Conservation (phyloP, 139 green algal species). For the Trebouxia sp. region DNA sequence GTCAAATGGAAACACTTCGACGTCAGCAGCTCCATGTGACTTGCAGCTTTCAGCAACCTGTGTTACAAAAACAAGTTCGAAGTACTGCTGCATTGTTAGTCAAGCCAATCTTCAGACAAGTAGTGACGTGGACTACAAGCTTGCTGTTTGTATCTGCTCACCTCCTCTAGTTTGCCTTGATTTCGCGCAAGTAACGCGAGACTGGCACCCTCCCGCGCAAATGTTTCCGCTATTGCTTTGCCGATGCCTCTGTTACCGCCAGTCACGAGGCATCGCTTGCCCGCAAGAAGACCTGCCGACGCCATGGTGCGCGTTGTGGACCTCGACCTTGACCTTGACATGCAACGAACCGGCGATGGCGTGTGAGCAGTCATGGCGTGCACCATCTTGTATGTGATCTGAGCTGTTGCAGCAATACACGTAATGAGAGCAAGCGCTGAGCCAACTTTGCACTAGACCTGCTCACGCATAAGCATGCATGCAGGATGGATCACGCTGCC, state of each 20-base stretch:
- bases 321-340: neutral
- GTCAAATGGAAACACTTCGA: slow-evolving; percentile 13
- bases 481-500: too few relatives aligned
- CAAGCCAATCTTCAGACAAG: neutral
- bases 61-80: neutral
- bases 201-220: slow-evolving; percentile 4
- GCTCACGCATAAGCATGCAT: too few relatives aligned
- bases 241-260: neutral
- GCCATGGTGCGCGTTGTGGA: too few relatives aligned
- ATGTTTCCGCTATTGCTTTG: slow-evolving; percentile 9
- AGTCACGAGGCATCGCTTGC: slow-evolving; percentile 17
- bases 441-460: too few relatives aligned
- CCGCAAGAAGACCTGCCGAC: neutral
- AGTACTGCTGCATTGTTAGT: too few relatives aligned
- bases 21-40: neutral
- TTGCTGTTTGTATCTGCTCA: neutral
- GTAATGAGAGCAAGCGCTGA: too few relatives aligned
- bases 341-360: neutral
- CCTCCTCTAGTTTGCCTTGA: neutral
- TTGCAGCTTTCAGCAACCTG: slow-evolving; percentile 22
- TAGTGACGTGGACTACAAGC: too few relatives aligned
- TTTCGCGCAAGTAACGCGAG: neutral
- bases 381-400: neutral
- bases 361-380: neutral
- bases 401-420: too few relatives aligned